Evolutionary conservation across 306 rosid genomes (phyloP).

Genomic region (Malus orientalis): DNA sequence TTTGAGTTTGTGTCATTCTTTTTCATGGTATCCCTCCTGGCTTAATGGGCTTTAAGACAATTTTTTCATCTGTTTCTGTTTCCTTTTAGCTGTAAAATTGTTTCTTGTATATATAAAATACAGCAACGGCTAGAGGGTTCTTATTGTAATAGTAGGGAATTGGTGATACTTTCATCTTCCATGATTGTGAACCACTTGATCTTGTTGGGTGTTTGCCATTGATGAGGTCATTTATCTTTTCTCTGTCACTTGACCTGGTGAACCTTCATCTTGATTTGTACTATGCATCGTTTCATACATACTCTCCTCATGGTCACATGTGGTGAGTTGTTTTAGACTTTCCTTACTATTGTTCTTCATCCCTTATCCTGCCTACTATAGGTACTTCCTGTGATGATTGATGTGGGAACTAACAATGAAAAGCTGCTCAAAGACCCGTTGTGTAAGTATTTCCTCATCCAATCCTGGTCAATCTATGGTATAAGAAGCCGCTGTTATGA

Average conservation of each 20-base stretch:
- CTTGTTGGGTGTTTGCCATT: background rate
- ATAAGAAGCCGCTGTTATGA: background rate
- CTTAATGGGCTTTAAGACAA: background rate
- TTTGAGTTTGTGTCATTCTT: background rate
- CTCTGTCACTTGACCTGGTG: background rate
- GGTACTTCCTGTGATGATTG: slow-evolving; percentile 99
- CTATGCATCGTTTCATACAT: background rate
- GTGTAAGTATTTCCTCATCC: slow-evolving; percentile 50
- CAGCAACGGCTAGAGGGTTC: background rate
- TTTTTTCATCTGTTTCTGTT: background rate
- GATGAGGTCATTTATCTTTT: background rate
- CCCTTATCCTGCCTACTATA: slow-evolving; percentile 6
- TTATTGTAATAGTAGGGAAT: background rate
- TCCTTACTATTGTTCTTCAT: background rate
- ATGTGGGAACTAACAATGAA: slow-evolving; percentile 92
- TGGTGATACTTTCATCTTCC: background rate
- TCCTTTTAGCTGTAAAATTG: background rate
- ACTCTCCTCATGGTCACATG: background rate
- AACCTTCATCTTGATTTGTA: background rate
- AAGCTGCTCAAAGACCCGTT: slow-evolving; percentile 68
- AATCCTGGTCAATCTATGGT: slow-evolving; percentile 9
- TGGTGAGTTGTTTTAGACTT: background rate
- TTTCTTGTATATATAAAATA: background rate
- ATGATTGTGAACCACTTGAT: background rate
- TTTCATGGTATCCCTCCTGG: background rate